Evolutionary conservation across 768 basidiomycete genomes (phyloP), one percentile per base, ranked within the genome.

Genomic region (Phlebiopsis flavidoalba): DNA sequence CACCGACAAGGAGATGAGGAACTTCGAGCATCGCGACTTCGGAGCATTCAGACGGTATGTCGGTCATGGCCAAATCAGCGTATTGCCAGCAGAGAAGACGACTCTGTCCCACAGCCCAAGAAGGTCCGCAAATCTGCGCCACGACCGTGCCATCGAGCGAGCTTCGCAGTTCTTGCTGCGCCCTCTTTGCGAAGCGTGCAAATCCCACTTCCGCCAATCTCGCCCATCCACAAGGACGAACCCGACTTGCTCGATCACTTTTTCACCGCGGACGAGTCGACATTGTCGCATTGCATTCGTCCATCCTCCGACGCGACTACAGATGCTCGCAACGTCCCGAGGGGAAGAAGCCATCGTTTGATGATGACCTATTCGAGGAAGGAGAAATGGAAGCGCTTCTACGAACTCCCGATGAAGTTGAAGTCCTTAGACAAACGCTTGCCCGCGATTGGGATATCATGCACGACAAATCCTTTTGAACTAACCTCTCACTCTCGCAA

Each of bases 341-440:
- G 86, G 85, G 37, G 76, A 72, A 37, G 74, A 75, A 22, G 72
- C 78, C 21, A 82, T 93, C 19, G 63, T 66, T n/a, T 1, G 91
- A 93, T 61, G 85, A 89, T 8, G 91, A 92, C 60, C 73, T 93
- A 22, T 90, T 93, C 61, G 80, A 73, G 3, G 79, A 82, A 33
- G 87, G 84, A 2, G 91, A 93, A 70, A 70, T 89, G 26, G 89
- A 91, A 57, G 78, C 74, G 19, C 57, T 89, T 31, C 64, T 89
- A 21, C 74, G 91, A 58, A 73, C 66, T 50, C 75, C 81, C 35
- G 79, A 76, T 21, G 87, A 91, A 69, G 76, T 76, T 15, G 73
- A 75, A 54, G 72, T 74, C 1, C 69, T 89, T 61, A 67, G 69
- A 46, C 66, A 68, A 31, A 66, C 71, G 31, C 68, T 78, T 49